Evolutionary conservation across 1,139 yeast species (phyloP).

Genomic region (Pichia sp.): DNA sequence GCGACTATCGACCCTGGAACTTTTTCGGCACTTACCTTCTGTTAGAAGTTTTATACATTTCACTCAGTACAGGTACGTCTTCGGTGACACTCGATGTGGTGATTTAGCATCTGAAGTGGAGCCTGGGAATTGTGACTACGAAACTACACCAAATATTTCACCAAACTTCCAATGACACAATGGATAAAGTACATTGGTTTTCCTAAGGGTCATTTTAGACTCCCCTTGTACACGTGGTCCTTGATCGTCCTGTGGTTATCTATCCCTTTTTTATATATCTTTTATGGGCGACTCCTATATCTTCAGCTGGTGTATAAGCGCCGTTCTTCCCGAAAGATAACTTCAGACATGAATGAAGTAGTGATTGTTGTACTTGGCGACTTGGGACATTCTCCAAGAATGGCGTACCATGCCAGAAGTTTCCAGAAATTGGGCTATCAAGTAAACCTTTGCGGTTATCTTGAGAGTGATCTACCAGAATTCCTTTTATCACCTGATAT

Average conservation of each 20-base stretch:
- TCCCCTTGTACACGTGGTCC: conserved; percentile 30
- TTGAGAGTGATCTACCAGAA: conserved; percentile 53
- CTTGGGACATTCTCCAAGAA: conserved; percentile 92
- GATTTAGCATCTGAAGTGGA: too few species aligned
- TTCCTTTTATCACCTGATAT: conserved; percentile 49
- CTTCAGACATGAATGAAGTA: conserved; percentile 38
- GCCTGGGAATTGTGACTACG: too few species aligned
- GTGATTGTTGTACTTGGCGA: conserved; percentile 87
- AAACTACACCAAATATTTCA: too few species aligned
- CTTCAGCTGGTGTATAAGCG: conserved; percentile 33
- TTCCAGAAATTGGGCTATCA: conserved; percentile 64
- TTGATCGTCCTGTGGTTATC: conserved; percentile 35
- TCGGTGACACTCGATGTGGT: too few species aligned
- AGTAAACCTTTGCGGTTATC: conserved; percentile 84
- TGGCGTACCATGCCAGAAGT: conserved; percentile 85
- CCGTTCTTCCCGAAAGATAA: conserved; percentile 23
- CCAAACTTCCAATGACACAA: conserved; percentile 10
- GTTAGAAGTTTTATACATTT: too few species aligned
- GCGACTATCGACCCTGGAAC: too few species aligned
- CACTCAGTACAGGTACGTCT: too few species aligned
- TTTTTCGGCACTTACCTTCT: too few species aligned
- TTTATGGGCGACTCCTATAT: conserved; percentile 24
- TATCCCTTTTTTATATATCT: conserved; percentile 30
- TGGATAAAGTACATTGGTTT: conserved; percentile 29
- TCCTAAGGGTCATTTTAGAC: conserved; percentile 21